phyloP scores from a whole-genome alignment of 495 filamentous ascomycete species.

The Tuber umbilicatum region DNA sequence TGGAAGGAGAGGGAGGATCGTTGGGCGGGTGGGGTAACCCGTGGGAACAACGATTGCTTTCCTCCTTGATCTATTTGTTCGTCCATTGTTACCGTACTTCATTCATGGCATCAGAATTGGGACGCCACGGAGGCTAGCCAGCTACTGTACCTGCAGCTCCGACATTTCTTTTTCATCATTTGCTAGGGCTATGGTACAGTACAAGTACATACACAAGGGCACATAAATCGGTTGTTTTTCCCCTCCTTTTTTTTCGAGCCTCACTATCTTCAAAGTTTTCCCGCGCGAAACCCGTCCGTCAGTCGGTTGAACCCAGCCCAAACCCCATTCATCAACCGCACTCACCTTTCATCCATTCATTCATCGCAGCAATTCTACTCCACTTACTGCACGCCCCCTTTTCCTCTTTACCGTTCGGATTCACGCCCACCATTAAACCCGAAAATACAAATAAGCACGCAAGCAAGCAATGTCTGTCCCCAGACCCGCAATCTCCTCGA shows the following conservation, averaged over 20 bases:
- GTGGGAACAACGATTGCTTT: background rate
- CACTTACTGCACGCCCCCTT: background rate
- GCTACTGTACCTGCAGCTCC: background rate
- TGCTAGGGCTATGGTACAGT: background rate
- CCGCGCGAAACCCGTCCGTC: background rate
- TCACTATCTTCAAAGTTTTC: background rate
- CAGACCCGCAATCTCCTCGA: conserved; percentile 17
- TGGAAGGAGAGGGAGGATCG: background rate
- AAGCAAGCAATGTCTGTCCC: background rate
- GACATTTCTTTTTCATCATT: background rate
- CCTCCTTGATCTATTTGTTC: background rate
- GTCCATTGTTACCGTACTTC: background rate
- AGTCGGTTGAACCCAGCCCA: background rate
- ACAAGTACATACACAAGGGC: background rate
- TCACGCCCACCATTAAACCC: background rate
- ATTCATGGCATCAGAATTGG: background rate
- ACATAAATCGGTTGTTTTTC: background rate
- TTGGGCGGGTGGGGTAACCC: background rate
- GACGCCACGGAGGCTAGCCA: background rate
- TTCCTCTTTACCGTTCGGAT: background rate
- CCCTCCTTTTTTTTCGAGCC: background rate
- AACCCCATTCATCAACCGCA: background rate
- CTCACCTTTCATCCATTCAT: background rate
- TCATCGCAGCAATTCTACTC: background rate
- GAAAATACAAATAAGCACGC: background rate